Evolutionary conservation across 140 eudicot genomes (phyloP), one percentile per base, ranked within the genome.

Genomic region (Flaveria floridana): DNA sequence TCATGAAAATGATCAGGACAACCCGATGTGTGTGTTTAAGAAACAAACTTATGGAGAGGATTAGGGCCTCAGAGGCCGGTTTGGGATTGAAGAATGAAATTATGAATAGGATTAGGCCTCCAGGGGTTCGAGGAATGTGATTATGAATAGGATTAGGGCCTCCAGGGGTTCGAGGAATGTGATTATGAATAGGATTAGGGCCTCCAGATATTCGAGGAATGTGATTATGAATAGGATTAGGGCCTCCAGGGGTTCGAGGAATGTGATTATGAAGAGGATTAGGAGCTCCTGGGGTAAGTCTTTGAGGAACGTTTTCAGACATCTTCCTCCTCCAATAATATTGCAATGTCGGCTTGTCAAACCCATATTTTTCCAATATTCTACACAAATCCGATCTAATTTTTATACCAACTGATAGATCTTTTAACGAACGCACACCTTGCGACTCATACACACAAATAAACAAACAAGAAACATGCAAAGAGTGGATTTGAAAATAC

Each of bases 311-410:
- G 6, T 76, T 77, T 70, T 82, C 85, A 7, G 42, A 28, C 83
- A 75, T 50, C 7, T 78, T 78, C 80, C 86, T 34, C 41, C 7
- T 34, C 1, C 7, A 34, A 34, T 4, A 34, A 34, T 34, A 34
- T 4, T 34, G 41, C 41, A 34, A 72, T 14, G 75, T 78, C 7
- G 62, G 46, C 48, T 78, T 80, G 56, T 78, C 78, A 68, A 82
- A 82, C 61, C 89, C 92, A 3, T 82, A 51, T 66, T 55, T 52
- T 51, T 20, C 28, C 59, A 73, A 48, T 30, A 73, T 56, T 11
- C 7, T 44, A 65, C 55, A 50, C 44, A 7, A 11, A 66, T 79
- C 83, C 15, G 46, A 53, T 65, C 7, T 73, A 58, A 56, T 20
- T 10, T 47, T 53, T 2, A 53, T 2, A 55, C 66, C 46, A 55